These are phyloP conservation scores for Pulveroboletus sp. DNA, from an alignment of 768 basidiomycete genomes.

Conservation along the genomic window DNA sequence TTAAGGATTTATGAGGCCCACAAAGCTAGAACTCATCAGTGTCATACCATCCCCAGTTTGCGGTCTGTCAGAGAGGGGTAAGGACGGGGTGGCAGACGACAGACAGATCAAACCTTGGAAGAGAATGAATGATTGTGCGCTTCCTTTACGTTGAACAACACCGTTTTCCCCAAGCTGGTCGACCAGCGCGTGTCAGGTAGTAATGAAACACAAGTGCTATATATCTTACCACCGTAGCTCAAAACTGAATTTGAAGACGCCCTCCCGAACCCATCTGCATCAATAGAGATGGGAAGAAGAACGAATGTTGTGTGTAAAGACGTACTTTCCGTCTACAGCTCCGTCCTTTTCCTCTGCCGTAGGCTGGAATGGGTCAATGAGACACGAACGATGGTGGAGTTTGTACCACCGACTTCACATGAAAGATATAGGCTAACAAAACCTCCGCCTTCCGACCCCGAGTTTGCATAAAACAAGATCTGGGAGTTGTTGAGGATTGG, in stretches of 20 bases:
- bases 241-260: constrained; percentile 81
- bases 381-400: not conserved
- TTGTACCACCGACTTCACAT: constrained; percentile 59
- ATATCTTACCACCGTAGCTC: constrained; percentile 63
- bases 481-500: constrained; percentile 26
- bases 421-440: constrained; percentile 77
- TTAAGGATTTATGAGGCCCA: not conserved
- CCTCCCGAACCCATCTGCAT: constrained; percentile 76
- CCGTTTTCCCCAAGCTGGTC: constrained; percentile 42
- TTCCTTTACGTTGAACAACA: constrained; percentile 65
- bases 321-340: constrained; percentile 57
- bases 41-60: constrained; percentile 82
- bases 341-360: constrained; percentile 71
- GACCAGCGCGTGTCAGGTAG: not conserved
- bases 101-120: constrained; percentile 44
- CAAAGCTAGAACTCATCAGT: not conserved
- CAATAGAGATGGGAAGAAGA: not conserved
- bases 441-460: constrained; percentile 57
- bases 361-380: constrained; percentile 46
- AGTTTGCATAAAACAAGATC: constrained; percentile 83
- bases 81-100: constrained; percentile 4
- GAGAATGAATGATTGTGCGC: constrained; percentile 82
- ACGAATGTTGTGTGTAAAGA: not conserved
- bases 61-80: constrained; percentile 45
- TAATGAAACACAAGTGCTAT: not conserved